Evolutionary conservation across 1,139 yeast genomes (phyloP).

Genomic region (Pichia sp.): DNA sequence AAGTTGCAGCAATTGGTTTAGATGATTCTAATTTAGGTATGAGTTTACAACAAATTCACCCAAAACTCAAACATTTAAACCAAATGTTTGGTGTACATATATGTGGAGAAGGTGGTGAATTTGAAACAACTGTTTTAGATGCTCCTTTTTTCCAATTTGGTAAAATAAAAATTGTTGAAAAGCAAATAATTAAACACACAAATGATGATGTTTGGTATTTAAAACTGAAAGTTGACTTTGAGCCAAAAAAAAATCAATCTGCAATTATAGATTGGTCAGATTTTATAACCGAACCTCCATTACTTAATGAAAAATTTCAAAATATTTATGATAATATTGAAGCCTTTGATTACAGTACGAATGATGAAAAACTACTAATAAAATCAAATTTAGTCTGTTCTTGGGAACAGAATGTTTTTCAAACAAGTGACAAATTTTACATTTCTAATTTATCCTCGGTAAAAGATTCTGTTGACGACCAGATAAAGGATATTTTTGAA

Average conservation of each 20-base stretch:
- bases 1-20: constrained; percentile 91
- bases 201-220: constrained; percentile 65
- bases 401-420: constrained; percentile 18
- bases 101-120: constrained; percentile 99
- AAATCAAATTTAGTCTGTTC: too few relatives aligned
- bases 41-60: constrained; percentile 55
- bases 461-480: constrained; percentile 34
- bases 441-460: constrained; percentile 45
- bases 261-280: constrained; percentile 24
- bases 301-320: constrained; percentile 46
- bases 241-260: constrained; percentile 30
- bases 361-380: too few relatives aligned
- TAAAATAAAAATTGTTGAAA: constrained; percentile 41
- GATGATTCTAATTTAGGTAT: constrained; percentile 60
- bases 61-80: constrained; percentile 55
- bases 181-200: constrained; percentile 41
- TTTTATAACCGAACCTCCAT: constrained; percentile 37
- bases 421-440: constrained; percentile 34
- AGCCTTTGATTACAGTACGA: too few relatives aligned
- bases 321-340: constrained; percentile 16
- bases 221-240: constrained; percentile 38
- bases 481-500: constrained; percentile 42
- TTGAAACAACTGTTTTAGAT: constrained; percentile 86
- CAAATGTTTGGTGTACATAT: constrained; percentile 73
- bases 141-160: constrained; percentile 68